These are phyloP conservation scores for Plenodomus lindquistii DNA, from an alignment of 2,329 filamentous ascomycete species.

Conservation along the genomic window DNA sequence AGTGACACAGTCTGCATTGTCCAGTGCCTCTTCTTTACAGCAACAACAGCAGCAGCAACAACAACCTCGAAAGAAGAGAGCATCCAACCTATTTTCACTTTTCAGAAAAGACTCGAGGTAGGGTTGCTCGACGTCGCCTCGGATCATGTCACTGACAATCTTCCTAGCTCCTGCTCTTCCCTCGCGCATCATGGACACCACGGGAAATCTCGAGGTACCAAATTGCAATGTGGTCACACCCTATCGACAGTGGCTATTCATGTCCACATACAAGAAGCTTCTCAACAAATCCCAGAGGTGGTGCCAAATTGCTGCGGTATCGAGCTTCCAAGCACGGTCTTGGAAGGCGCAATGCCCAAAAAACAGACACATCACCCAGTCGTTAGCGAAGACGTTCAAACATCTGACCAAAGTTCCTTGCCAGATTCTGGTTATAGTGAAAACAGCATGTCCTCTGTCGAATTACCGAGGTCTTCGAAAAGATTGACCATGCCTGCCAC, in stretches of 20 bases:
- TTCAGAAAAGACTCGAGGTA: slow-evolving; percentile 39
- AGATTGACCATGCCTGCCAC: slow-evolving; percentile 7
- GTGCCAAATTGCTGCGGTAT: slow-evolving; percentile 48
- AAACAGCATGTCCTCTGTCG: slow-evolving; percentile 26
- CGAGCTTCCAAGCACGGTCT: slow-evolving; percentile 45
- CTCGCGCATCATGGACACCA: slow-evolving; percentile 29
- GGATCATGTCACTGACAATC: slow-evolving; percentile 16
- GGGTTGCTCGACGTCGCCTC: slow-evolving; percentile 2
- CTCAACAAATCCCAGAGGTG: slow-evolving; percentile 30
- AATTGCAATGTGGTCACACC: slow-evolving; percentile 37
- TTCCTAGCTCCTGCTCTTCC: slow-evolving; percentile 29
- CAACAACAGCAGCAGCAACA: slow-evolving; percentile 17
- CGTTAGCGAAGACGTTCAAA: slow-evolving; percentile 8
- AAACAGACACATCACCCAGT: slow-evolving; percentile 42
- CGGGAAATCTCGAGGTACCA: slow-evolving; percentile 26
- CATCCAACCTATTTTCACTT: slow-evolving; percentile 36
- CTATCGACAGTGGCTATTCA: slow-evolving; percentile 32
- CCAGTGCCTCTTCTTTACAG: slow-evolving; percentile 25
- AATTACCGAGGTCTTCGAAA: slow-evolving; percentile 15
- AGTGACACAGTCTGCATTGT: slow-evolving; percentile 23
- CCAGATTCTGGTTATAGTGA: slow-evolving; percentile 36
- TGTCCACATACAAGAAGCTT: slow-evolving; percentile 42
- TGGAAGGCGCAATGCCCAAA: slow-evolving; percentile 44
- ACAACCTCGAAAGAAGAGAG: slow-evolving; percentile 31
- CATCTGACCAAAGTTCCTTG: slow-evolving; percentile 19